Evolutionary conservation across 306 rosid species (phyloP), one percentile per base, ranked within the genome.

Genomic region (Heteromeles arbutifolia): DNA sequence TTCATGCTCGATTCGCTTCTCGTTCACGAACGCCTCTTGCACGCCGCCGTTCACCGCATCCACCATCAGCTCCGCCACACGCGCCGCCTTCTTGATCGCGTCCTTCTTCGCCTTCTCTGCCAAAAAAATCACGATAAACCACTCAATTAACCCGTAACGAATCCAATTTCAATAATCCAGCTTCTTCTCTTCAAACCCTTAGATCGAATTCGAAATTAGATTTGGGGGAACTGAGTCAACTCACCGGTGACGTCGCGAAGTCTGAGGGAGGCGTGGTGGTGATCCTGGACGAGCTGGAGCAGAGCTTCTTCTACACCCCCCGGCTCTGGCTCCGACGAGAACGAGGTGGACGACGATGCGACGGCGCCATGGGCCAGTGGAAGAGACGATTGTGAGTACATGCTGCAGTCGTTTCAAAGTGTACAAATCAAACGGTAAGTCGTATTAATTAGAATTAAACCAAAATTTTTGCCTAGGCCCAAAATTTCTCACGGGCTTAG

Each of bases 1-100:
- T 81, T 95, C 99, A 26, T 68, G 74, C 85, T 92, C 99, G 50
- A 92, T 90, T 48, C 92, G 84, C 83, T 95, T 92, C 90, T 95
- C 90, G 48, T 84, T 86, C 57, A 89, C 15, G 69, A 92, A 95
- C 31, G 90, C 82, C 37, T 83, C 93, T 70, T 92, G 93, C 2
- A 92, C 96, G 12, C 92, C 96, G 14, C 93, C 82, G 73, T 95
- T 92, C 54, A 95, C 99, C 2, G 93, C 90, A 31, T 89, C 93
- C 63, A 92, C 96, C 87, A 95, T 70, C 67, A 90, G 89, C 74
- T 90, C 88, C 69, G 97, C 90, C 65, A 89, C 93, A 0, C 87
- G 86, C 53, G 19, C 76, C 0, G 96, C 88, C 31, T 84, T 87
- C 72, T 65, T 79, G 8, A 90, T 88, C 1, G 99, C 96, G 2